phyloP scores from a whole-genome alignment of 805 yeast genomes.

The Komagataella mondaviorum region DNA sequence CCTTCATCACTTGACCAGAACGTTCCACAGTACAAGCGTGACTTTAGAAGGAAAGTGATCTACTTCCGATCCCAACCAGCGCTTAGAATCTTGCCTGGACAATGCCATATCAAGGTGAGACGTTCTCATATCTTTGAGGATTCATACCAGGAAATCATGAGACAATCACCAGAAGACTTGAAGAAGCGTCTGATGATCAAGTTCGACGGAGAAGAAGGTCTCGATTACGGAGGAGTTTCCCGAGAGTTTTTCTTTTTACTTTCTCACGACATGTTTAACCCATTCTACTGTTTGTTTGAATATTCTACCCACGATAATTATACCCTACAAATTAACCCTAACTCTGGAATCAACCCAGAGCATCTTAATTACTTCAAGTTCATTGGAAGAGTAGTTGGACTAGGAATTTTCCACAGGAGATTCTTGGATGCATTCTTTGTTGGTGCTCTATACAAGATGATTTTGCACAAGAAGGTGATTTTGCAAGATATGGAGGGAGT shows the following conservation, averaged over 20 bases:
- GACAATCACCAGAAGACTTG: conserved; percentile 96
- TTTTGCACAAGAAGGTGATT: conserved; percentile 87
- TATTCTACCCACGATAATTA: conserved; percentile 97
- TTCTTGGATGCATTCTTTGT: conserved; percentile 97
- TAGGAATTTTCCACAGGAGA: conserved; percentile 96
- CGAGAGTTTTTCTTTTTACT: conserved; percentile 93
- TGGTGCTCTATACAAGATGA: conserved; percentile 96
- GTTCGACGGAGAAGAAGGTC: conserved; percentile 98
- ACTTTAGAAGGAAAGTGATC: conserved; percentile 92
- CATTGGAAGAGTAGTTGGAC: conserved; percentile 95
- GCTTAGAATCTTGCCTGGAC: conserved; percentile 92
- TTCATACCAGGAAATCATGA: conserved; percentile 95
- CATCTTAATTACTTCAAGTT: conserved; percentile 96
- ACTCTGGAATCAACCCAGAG: conserved; percentile 94
- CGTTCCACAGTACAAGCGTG: conserved; percentile 98
- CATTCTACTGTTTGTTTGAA: conserved; percentile 93
- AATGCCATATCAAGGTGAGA: conserved; percentile 95
- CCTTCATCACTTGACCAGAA: conserved; percentile 96
- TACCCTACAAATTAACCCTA: conserved; percentile 95
- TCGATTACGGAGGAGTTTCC: conserved; percentile 98
- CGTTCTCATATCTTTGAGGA: conserved; percentile 95
- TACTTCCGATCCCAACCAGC: conserved; percentile 99
- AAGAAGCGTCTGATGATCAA: conserved; percentile 96
- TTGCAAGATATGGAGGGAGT: conserved; percentile 98
- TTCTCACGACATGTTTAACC: conserved; percentile 98